Conservation (phyloP, 2,329 filamentous ascomycete genomes). For the Monosporascus sp. region DNA sequence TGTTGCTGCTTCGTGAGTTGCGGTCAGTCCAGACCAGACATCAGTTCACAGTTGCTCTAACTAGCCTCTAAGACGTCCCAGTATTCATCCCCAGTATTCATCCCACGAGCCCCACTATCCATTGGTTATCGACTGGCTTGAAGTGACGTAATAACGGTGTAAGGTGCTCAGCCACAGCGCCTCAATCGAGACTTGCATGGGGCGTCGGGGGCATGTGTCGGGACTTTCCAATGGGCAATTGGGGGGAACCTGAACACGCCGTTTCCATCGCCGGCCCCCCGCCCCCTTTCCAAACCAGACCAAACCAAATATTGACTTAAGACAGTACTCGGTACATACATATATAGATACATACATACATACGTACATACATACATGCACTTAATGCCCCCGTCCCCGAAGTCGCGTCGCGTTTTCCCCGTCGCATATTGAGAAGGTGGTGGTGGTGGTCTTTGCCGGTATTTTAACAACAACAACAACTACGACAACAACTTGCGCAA, state of each 20-base stretch:
- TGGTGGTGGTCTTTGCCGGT: no score
- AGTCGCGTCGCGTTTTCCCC: neutral
- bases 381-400: neutral
- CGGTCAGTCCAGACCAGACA: constrained; percentile 8
- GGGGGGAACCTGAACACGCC: no score
- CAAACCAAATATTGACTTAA: constrained; percentile 27
- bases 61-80: neutral
- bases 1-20: no score
- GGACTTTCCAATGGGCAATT: neutral
- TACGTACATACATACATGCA: neutral
- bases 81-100: neutral
- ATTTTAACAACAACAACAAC: neutral
- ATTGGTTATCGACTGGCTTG: neutral
- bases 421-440: neutral
- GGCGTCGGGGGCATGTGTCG: neutral
- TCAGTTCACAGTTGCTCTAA: no score
- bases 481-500: neutral
- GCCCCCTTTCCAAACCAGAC: constrained; percentile 19
- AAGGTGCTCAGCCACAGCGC: constrained; percentile 1
- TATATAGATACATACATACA: no score
- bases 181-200: no score
- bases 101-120: neutral
- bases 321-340: no score
- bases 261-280: no score
- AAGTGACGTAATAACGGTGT: neutral